Percentiles rank a stretch among this genome's conserved stretches.
Evolutionary conservation across 2,329 filamentous ascomycete species (phyloP).

Genomic region (Bipolaris cookei): DNA sequence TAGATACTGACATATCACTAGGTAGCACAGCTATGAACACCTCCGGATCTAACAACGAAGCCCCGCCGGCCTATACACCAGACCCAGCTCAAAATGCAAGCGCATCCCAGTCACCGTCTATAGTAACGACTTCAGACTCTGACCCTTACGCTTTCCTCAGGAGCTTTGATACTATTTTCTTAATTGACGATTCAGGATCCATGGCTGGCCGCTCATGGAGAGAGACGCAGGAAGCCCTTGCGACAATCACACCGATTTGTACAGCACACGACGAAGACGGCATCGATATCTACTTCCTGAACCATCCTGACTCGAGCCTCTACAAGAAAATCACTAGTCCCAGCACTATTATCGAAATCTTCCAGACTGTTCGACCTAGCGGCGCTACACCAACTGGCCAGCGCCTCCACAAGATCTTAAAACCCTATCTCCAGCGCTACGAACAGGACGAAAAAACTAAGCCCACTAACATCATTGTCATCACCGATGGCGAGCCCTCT

Average conservation of each 20-base stretch:
- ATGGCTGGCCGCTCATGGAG: slow-evolving; percentile 81
- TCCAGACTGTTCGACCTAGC: slow-evolving; percentile 67
- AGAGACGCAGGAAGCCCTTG: slow-evolving; percentile 73
- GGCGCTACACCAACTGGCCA: slow-evolving; percentile 77
- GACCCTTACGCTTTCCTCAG: slow-evolving; percentile 77
- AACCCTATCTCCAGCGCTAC: slow-evolving; percentile 70
- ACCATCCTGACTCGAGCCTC: slow-evolving; percentile 65
- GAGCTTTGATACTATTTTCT: slow-evolving; percentile 83
- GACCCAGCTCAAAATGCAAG: slow-evolving; percentile 22
- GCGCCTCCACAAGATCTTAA: slow-evolving; percentile 73
- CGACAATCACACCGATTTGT: slow-evolving; percentile 80
- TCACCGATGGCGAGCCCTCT: slow-evolving; percentile 84
- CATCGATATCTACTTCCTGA: slow-evolving; percentile 91
- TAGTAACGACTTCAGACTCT: slow-evolving; percentile 21
- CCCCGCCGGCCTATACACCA: slow-evolving; percentile 53
- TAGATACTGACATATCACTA: slow-evolving; percentile 16
- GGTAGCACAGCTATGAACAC: slow-evolving; percentile 39
- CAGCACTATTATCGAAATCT: slow-evolving; percentile 69
- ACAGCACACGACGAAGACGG: slow-evolving; percentile 80
- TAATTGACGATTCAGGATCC: slow-evolving; percentile 90
- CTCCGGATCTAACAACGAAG: slow-evolving; percentile 43
- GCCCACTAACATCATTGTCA: slow-evolving; percentile 88
- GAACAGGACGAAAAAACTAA: slow-evolving; percentile 63
- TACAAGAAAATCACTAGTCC: slow-evolving; percentile 70
- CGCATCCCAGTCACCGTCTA: slow-evolving; percentile 5